Conservation (phyloP, 75 land plant genomes). For the Larix kaempferi region DNA sequence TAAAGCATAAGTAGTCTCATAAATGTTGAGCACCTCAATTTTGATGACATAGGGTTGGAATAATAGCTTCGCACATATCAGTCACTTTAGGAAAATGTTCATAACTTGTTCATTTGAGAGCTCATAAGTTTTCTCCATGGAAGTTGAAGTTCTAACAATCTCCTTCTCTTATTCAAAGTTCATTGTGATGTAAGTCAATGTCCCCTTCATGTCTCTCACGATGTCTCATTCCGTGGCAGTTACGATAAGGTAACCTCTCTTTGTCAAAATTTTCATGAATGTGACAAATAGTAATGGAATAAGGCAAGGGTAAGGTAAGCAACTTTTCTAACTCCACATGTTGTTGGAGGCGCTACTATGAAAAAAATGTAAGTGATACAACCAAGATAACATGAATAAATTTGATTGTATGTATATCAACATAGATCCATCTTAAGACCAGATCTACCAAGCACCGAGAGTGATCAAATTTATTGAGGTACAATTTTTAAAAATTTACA, state of each 20-base stretch:
- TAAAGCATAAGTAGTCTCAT: conserved; percentile 37
- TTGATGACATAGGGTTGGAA: conserved; percentile 28
- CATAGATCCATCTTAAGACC: too few relatives aligned
- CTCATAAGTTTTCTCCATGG: conserved; percentile 16
- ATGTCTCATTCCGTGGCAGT: conserved; percentile 35
- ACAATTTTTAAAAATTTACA: too few relatives aligned
- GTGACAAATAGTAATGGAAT: not conserved
- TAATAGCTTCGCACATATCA: conserved; percentile 23
- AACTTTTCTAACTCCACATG: too few relatives aligned
- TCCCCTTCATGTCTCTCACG: conserved; percentile 37
- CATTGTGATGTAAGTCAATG: conserved; percentile 17
- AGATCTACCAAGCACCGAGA: too few relatives aligned
- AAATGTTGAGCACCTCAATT: conserved; percentile 25
- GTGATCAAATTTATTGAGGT: too few relatives aligned
- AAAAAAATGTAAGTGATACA: too few relatives aligned
- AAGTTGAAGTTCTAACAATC: not conserved
- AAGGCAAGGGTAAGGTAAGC: too few relatives aligned
- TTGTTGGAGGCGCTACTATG: too few relatives aligned
- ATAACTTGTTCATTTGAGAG: conserved; percentile 16
- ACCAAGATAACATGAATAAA: too few relatives aligned
- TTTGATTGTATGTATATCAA: too few relatives aligned
- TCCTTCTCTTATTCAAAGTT: conserved; percentile 26
- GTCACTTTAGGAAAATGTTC: conserved; percentile 14
- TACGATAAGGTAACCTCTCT: conserved; percentile 30
- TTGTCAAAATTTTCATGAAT: conserved; percentile 31